phyloP scores from a whole-genome alignment of 495 filamentous ascomycete genomes.

The Lichenothelia convexa region DNA sequence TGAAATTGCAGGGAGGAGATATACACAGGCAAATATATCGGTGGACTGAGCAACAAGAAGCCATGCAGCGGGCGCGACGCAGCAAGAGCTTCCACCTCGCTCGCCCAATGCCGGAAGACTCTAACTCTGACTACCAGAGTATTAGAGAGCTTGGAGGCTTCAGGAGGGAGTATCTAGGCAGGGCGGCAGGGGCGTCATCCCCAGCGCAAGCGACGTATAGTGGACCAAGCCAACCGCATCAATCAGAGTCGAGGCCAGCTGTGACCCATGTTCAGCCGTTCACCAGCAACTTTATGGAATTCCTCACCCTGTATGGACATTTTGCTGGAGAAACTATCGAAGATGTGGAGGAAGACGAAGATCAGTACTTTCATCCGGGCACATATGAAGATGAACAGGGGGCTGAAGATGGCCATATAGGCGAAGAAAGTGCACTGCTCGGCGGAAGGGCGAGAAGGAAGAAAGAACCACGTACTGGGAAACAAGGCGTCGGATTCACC shows the following conservation, averaged over 20 bases:
- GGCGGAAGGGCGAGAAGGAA: conserved; percentile 50
- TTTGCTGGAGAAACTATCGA: conserved; percentile 93
- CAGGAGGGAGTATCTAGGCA: conserved; percentile 66
- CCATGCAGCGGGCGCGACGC: conserved; percentile 42
- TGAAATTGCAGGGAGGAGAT: conserved; percentile 83
- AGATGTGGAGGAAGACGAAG: conserved; percentile 78
- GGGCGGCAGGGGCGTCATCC: conserved; percentile 41
- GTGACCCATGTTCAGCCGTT: conserved; percentile 42
- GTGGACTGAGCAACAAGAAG: conserved; percentile 62
- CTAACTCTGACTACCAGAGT: conserved; percentile 61
- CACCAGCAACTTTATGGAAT: conserved; percentile 86
- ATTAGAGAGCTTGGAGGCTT: conserved; percentile 92
- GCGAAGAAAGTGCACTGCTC: conserved; percentile 68
- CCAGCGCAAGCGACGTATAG: conserved; percentile 20
- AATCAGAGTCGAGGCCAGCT: conserved; percentile 14
- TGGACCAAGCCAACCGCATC: conserved; percentile 24
- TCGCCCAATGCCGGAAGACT: conserved; percentile 57
- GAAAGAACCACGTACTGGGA: conserved; percentile 52
- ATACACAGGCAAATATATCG: conserved; percentile 86
- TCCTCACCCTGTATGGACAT: conserved; percentile 84
- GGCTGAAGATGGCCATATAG: conserved; percentile 44
- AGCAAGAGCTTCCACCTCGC: conserved; percentile 72
- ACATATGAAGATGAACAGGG: conserved; percentile 31
- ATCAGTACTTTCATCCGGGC: conserved; percentile 69
- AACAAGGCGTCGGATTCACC: conserved; percentile 52